Conservation (phyloP, 2,329 filamentous ascomycete species). For the Fusarium mangiferae region DNA sequence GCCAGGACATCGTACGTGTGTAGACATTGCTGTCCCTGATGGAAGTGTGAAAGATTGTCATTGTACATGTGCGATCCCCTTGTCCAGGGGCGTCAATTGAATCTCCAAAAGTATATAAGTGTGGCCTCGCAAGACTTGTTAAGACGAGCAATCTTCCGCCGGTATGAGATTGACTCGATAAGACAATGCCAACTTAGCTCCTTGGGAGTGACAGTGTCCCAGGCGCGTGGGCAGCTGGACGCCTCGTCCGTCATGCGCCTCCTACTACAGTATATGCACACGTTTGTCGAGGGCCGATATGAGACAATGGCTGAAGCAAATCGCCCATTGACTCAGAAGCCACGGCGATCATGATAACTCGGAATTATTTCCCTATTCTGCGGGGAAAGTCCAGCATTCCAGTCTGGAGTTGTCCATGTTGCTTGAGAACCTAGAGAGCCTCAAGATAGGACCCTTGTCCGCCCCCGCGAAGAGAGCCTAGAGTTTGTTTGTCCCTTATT, state of each 20-base stretch:
- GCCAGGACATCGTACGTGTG: background rate
- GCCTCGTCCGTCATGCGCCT: conserved; percentile 36
- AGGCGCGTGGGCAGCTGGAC: conserved; percentile 20
- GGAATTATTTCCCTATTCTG: conserved; percentile 7
- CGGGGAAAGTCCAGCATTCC: conserved; percentile 29
- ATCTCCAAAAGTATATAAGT: background rate
- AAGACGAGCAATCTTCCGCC: background rate
- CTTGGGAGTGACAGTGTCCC: conserved; percentile 30
- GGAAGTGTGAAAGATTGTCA: background rate
- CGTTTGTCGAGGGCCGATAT: conserved; percentile 21
- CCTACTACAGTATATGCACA: conserved; percentile 5
- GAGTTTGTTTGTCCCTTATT: conserved; percentile 12
- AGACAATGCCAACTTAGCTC: conserved; percentile 13
- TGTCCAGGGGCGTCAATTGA: background rate
- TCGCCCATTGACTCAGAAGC: conserved; percentile 3
- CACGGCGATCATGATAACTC: conserved; percentile 19
- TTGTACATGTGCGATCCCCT: background rate
- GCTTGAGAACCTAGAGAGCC: conserved; percentile 16
- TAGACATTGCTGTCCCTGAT: background rate
- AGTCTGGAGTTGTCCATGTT: background rate
- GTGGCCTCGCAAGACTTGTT: background rate
- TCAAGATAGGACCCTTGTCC: conserved; percentile 33
- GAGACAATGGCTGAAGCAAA: conserved; percentile 23
- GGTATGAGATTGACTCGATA: conserved; percentile 11
- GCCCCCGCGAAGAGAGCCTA: conserved; percentile 7